Base-by-base conservation (phyloP, 2,329 filamentous ascomycete species). In the Talaromyces sp. region DNA sequence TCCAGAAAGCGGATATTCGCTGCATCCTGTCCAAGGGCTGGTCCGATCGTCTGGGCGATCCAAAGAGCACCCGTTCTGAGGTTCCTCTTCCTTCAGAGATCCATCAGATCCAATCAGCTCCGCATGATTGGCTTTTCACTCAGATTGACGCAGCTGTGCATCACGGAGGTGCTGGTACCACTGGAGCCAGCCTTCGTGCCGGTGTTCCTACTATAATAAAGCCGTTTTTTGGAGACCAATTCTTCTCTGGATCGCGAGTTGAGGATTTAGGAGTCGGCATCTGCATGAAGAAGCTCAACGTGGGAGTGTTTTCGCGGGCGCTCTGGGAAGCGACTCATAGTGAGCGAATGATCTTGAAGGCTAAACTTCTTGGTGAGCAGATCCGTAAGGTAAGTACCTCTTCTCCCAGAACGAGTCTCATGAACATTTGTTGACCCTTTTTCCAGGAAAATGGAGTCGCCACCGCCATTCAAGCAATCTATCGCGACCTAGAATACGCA, bases 151-250 rank as follows among this genome's bases (percentile, higher is more conserved):
- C 94, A 4, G 94, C 91, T 3, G 92, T 91, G 8, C 95, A 99
- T 75, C 95, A 99, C 73, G 95, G 95, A 57, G 95, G 95, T 5
- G 92, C 93, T 4, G 95, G 95, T 1, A 99, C 95, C 0, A 99
- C 95, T 0, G 95, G 95, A 1, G 95, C 95, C 0, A 96, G 92
- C 76, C 82, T 99, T 58, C 86, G 95, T 61, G 93, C 93, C 0
- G 95, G 95, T 2, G 87, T 97, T 5, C 95, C 95, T 0, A 98
- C 95, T 0, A 93, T 99, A 68, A 90, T 98, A 74, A 91, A 94
- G 67, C 95, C 95, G 0, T 99, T 98, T 82, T 99, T 99, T 74
- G 95, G 95, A 5, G 95, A 99, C 72, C 95, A 99, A 75, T 97
- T 90, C 83, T 99, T 99, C 82, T 98, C 96, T 72, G 95, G 93